Evolutionary conservation across 2,329 filamentous ascomycete species (phyloP), one percentile per base, ranked within the genome.

Genomic region (Eurotiales sp.): DNA sequence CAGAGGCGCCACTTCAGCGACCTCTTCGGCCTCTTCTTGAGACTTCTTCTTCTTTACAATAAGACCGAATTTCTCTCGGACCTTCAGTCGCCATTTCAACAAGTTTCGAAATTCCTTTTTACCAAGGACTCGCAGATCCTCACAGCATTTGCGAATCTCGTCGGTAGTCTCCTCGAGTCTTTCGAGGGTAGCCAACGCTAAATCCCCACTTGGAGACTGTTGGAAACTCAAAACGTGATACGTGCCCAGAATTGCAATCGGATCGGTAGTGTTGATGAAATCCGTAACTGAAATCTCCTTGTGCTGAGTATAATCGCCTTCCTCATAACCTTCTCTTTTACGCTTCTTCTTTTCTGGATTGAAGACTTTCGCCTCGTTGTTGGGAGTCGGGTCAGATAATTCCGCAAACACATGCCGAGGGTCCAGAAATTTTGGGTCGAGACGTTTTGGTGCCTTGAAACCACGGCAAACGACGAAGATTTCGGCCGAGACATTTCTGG

Each of bases 391-490:
- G 52, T 87, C 88, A 27, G 86, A 77, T n/a, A 96, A 76, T 69
- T 99, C 93, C 27, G 91, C 91, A 64, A 99, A 99, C 25, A 97
- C 93, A 52, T 87, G 83, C 58, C 84, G 84, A 5, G 93, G 84
- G 64, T 99, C 93, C 47, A 99, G 77, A 67, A 99, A 95, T 59
- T 88, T 88, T 8, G 92, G 90, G 64, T 99, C 93, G 53, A 99
- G 83, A 57, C 84, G 82, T 73, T 96, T 97, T 3, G 93, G 93
- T 0, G 92, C 92, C 73, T 96, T 97, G 78, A 84, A 99, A 17
- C 92, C 93, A 59, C 86, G 84, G 72, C 92, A 97, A 29, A 99
- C 93, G 57, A 97, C 92, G 76, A 99, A 99, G 36, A 97, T 97
- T 77, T 99, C 93, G 58, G 93, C 93, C 7, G 90, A 96, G 47